phyloP scores from a whole-genome alignment of 2,329 filamentous ascomycete genomes.

The Neurospora sp. region DNA sequence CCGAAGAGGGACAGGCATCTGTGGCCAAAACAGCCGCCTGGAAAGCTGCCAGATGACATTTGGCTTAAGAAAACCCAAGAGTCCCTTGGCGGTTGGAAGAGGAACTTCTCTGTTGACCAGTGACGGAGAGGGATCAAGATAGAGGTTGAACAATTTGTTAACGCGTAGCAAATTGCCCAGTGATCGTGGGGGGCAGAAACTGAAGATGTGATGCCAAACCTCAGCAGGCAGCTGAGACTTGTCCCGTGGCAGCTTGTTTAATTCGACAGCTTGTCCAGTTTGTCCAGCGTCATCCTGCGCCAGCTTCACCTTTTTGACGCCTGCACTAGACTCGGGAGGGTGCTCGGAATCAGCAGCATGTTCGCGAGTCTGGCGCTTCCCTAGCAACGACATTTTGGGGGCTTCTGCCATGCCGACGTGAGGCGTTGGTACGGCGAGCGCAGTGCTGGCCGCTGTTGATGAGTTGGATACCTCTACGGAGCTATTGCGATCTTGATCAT shows the following conservation, averaged over 20 bases:
- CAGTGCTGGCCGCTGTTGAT: neutral
- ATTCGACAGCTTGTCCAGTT: neutral
- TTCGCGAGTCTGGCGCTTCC: conserved; percentile 21
- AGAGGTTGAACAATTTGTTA: conserved; percentile 56
- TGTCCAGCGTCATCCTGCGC: conserved; percentile 5
- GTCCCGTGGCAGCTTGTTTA: conserved; percentile 9
- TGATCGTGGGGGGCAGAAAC: conserved; percentile 51
- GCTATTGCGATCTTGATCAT: neutral
- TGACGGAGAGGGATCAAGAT: conserved; percentile 41
- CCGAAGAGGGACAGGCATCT: conserved; percentile 59
- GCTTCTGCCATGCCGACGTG: neutral
- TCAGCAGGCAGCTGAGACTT: conserved; percentile 41
- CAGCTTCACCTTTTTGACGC: conserved; percentile 22
- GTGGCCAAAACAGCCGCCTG: conserved; percentile 53
- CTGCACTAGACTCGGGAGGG: neutral
- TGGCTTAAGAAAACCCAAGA: conserved; percentile 35
- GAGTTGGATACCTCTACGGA: neutral
- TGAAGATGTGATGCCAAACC: conserved; percentile 63
- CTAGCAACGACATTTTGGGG: conserved; percentile 2
- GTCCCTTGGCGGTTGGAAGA: conserved; percentile 26
- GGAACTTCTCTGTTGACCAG: conserved; percentile 16
- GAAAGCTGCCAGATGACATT: conserved; percentile 63
- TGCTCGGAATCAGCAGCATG: conserved; percentile 2
- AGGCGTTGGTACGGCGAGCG: neutral
- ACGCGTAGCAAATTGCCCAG: conserved; percentile 57